These are phyloP conservation scores for Solidago caesia DNA, from an alignment of 129 eudicot genomes.

Conservation along the genomic window DNA sequence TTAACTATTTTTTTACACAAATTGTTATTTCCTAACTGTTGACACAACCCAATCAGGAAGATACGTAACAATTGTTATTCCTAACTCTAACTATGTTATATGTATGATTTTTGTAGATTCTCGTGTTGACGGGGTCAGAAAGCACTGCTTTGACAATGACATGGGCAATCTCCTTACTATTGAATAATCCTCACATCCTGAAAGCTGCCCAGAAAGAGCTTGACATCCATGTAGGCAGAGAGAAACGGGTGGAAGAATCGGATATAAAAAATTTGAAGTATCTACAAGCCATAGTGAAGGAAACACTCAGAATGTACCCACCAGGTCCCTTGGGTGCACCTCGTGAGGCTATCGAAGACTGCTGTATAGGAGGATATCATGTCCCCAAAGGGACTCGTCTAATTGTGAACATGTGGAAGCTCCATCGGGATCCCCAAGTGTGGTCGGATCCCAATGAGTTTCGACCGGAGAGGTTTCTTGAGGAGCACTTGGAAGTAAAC, in stretches of 20 bases:
- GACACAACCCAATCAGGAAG: too few relatives aligned
- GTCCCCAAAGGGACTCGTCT: constrained; percentile 47
- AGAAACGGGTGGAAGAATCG: constrained; percentile 44
- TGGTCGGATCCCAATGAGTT: constrained; percentile 44
- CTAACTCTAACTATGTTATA: background rate
- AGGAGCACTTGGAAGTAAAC: constrained; percentile 13
- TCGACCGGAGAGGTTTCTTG: constrained; percentile 33
- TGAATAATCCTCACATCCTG: constrained; percentile 34
- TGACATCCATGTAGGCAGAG: constrained; percentile 36
- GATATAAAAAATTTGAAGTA: constrained; percentile 34
- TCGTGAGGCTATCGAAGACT: constrained; percentile 46
- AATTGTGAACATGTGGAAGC: constrained; percentile 48
- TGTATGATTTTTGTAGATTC: constrained; percentile 30
- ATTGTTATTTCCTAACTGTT: background rate
- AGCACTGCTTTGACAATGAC: constrained; percentile 48
- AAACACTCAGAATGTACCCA: constrained; percentile 58
- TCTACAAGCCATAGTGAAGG: constrained; percentile 47
- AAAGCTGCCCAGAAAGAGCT: constrained; percentile 40
- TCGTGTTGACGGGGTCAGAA: constrained; percentile 53
- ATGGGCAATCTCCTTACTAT: constrained; percentile 54
- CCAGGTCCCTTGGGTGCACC: constrained; percentile 54
- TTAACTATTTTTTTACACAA: background rate
- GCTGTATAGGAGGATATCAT: constrained; percentile 29
- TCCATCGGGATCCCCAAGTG: constrained; percentile 44
- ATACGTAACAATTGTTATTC: background rate